phyloP scores from a whole-genome alignment of 768 basidiomycete genomes.

The Cystobasidium onofrii region DNA sequence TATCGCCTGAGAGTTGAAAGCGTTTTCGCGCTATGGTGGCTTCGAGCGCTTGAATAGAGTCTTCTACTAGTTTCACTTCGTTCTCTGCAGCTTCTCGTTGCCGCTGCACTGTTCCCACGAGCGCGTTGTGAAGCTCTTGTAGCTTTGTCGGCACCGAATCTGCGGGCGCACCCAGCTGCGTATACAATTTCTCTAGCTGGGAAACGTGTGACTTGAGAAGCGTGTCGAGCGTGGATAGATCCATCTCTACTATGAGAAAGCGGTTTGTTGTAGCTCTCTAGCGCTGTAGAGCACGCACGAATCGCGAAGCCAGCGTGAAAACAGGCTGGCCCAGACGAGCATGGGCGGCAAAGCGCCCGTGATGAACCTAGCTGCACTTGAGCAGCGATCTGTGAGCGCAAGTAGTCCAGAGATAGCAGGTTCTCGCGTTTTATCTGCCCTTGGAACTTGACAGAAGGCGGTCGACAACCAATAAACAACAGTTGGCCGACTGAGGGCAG shows the following conservation, averaged over 20 bases:
- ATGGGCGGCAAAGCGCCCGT: too few relatives aligned
- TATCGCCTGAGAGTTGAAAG: neutral
- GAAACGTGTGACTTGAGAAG: slow-evolving; percentile 15
- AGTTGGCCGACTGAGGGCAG: too few relatives aligned
- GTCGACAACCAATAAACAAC: too few relatives aligned
- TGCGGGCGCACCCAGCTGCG: neutral
- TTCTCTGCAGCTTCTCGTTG: slow-evolving; percentile 22
- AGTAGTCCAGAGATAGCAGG: too few relatives aligned
- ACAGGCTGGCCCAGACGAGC: too few relatives aligned
- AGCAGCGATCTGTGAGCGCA: too few relatives aligned
- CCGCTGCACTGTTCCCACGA: slow-evolving; percentile 28
- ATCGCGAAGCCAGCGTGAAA: neutral
- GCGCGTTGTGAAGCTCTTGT: slow-evolving; percentile 27
- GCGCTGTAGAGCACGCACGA: too few relatives aligned
- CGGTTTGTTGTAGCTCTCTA: neutral
- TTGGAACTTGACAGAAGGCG: too few relatives aligned
- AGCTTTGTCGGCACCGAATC: slow-evolving; percentile 22
- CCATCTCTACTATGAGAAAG: neutral
- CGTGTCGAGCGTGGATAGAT: slow-evolving; percentile 20
- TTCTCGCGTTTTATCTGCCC: too few relatives aligned
- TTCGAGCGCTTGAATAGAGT: neutral
- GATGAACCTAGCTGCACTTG: too few relatives aligned
- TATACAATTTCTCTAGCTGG: slow-evolving; percentile 17
- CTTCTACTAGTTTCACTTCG: slow-evolving; percentile 22
- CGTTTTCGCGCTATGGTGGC: neutral